Evolutionary conservation across 2,329 filamentous ascomycete species (phyloP), one percentile per base, ranked within the genome.

Genomic region (Colletotrichum chlorophyti): DNA sequence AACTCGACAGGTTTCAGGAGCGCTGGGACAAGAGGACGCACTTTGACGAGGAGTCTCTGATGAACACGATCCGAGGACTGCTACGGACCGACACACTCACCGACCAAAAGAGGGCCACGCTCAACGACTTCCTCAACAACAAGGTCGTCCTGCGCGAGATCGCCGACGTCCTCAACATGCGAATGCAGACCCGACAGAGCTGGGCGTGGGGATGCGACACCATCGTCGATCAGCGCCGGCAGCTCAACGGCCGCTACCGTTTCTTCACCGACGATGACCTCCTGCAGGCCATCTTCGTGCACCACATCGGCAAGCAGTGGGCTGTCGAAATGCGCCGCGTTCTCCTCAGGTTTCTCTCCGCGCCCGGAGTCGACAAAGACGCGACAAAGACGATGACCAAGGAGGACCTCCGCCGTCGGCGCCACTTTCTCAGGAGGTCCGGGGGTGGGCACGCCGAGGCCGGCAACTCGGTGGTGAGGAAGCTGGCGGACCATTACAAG

Each of bases 261-360:
- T 79, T 86, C 23, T 85, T 79, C 65, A 83, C 84, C 74, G 74
- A 79, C 49, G 76, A 79, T 48, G 84, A 87, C 60, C 68, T 77
- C 4, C 68, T 78, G 9, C 72, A 78, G 49, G 72, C 75, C 2
- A 69, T 79, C 14, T 67, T 79, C 9, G 63, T 79, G 5, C 71
- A 78, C 27, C 76, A 72, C 58, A 64, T 79, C 24, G 76, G 76
- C 4, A 63, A 70, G 15, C 65, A 64, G 12, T 76, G 74, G 69
- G 70, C 71, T 3, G 65, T 70, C 2, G 60, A 65, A 26, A 55
- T 79, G 21, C 72, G 72, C 26, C 29, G 41, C 4, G 60, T 58
- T 1, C 72, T 79, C 15, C 26, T 17, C 10, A 23, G 4, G 1
- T 65, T 67, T 15, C 64, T 66, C 53, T 40, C 60, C 12, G 62